These are phyloP conservation scores for Crithidia mellificae DNA, from an alignment of 208 protist genomes.

Conservation along the genomic window DNA sequence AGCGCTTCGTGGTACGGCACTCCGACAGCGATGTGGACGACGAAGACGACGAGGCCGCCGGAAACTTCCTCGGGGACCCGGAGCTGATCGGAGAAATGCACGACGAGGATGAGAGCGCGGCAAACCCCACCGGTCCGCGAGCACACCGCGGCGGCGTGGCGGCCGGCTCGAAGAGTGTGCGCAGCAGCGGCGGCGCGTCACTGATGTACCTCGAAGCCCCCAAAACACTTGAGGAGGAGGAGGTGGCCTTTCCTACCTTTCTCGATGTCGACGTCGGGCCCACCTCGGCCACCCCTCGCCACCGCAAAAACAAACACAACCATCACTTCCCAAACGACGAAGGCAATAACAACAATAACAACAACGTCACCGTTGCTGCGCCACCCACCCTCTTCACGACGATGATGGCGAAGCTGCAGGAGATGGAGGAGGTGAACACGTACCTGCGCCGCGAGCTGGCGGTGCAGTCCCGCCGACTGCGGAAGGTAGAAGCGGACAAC, in stretches of 20 bases:
- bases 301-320: too few species aligned
- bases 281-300: too few species aligned
- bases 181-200: background rate
- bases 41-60: too few species aligned
- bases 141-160: too few species aligned
- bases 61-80: background rate
- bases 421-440: slow-evolving; percentile 75
- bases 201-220: slow-evolving; percentile 16
- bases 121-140: too few species aligned
- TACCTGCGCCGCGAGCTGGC: slow-evolving; percentile 77
- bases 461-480: slow-evolving; percentile 63
- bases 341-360: background rate
- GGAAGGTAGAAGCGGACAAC: slow-evolving; percentile 68
- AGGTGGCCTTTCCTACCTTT: slow-evolving; percentile 5
- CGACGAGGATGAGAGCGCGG: background rate
- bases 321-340: background rate
- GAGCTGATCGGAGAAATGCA: background rate
- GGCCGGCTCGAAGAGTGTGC: too few species aligned
- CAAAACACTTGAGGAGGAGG: background rate
- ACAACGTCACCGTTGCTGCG: background rate
- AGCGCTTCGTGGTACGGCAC: slow-evolving; percentile 21
- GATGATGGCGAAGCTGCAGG: slow-evolving; percentile 74
- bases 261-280: background rate
- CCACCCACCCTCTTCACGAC: slow-evolving; percentile 52
- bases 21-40: slow-evolving; percentile 21